Evolutionary conservation across 352 stramenopile genomes (phyloP).

Genomic region (Pythium scleroteichum): DNA sequence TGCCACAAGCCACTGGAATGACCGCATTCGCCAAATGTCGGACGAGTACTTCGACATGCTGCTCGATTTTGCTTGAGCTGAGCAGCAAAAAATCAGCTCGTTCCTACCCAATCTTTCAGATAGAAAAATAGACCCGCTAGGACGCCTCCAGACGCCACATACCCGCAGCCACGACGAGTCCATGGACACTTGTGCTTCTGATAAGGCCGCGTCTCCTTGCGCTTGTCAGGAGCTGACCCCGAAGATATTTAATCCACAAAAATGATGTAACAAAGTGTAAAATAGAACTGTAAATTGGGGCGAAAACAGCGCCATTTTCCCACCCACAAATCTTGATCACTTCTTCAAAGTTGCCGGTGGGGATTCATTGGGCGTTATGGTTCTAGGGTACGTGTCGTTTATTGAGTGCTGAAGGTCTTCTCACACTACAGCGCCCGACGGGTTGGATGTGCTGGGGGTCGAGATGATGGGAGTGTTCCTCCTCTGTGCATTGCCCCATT

Average conservation of each 20-base stretch:
- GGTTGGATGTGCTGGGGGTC: slow-evolving; percentile 64
- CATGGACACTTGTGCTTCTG: too few species aligned
- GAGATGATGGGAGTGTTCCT: slow-evolving; percentile 18
- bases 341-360: too few species aligned
- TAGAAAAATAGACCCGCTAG: slow-evolving; percentile 13
- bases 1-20: slow-evolving; percentile 69
- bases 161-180: slow-evolving; percentile 7
- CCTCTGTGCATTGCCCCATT: slow-evolving; percentile 13
- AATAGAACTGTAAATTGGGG: slow-evolving; percentile 11
- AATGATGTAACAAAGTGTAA: slow-evolving; percentile 26
- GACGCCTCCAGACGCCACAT: slow-evolving; percentile 8
- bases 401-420: not conserved
- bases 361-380: too few species aligned
- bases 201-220: not conserved
- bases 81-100: too few species aligned
- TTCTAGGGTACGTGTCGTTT: not conserved
- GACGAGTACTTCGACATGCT: slow-evolving; percentile 84
- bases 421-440: slow-evolving; percentile 59
- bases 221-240: not conserved
- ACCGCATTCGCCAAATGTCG: slow-evolving; percentile 72
- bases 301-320: too few species aligned
- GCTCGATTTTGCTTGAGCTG: slow-evolving; percentile 66
- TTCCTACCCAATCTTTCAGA: not conserved
- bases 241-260: slow-evolving; percentile 35
- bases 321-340: too few species aligned